These are phyloP conservation scores for Jaminaea rosea DNA, from an alignment of 1,284 basidiomycete genomes.

Conservation along the genomic window DNA sequence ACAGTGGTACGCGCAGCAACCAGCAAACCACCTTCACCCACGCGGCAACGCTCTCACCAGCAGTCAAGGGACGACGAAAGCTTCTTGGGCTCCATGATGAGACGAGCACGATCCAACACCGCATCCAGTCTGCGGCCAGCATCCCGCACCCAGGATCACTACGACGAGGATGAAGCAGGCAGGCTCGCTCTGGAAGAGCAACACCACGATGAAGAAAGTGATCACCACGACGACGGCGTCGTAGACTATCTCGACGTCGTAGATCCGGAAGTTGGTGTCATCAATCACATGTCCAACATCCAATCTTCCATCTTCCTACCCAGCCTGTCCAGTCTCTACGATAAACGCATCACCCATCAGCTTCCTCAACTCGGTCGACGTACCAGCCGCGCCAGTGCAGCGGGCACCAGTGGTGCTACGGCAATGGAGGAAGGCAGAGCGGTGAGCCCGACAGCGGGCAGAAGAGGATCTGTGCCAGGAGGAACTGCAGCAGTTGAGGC, in stretches of 20 bases:
- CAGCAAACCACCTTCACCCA: too few relatives aligned
- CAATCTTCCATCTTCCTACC: slow-evolving; percentile 68
- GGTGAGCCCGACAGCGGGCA: background rate
- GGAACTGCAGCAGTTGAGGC: background rate
- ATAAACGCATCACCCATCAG: slow-evolving; percentile 59
- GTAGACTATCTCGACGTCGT: slow-evolving; percentile 57
- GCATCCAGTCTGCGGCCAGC: too few relatives aligned
- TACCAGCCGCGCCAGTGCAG: background rate
- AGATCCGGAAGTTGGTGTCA: slow-evolving; percentile 63
- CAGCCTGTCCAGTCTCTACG: slow-evolving; percentile 58
- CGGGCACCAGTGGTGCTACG: background rate
- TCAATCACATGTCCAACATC: slow-evolving; percentile 65
- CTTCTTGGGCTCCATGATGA: too few relatives aligned
- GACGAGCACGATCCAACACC: too few relatives aligned
- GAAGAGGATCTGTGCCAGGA: too few relatives aligned
- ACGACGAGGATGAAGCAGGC: too few relatives aligned
- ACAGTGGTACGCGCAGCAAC: too few relatives aligned
- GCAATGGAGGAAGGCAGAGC: slow-evolving; percentile 2
- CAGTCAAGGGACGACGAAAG: too few relatives aligned
- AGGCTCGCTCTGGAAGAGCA: too few relatives aligned
- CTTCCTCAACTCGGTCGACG: slow-evolving; percentile 41
- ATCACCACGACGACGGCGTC: slow-evolving; percentile 1
- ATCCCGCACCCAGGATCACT: too few relatives aligned
- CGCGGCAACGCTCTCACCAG: too few relatives aligned
- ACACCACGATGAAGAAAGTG: too few relatives aligned